Conservation (phyloP, 768 basidiomycete species). For the Cystofilobasidium ferigula region DNA sequence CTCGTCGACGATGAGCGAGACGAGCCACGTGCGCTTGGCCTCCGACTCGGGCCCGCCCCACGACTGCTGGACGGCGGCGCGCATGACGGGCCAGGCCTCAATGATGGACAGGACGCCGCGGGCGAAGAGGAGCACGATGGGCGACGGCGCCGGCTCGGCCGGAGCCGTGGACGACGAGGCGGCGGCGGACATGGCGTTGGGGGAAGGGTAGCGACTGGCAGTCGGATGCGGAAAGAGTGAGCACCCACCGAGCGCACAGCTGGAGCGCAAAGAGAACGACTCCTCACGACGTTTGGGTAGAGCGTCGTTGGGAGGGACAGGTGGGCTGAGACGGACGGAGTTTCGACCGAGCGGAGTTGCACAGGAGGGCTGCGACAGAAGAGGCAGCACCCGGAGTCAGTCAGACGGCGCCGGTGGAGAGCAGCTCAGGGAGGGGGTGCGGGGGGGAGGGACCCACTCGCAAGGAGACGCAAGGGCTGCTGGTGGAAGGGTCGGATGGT, state of each 20-base stretch:
- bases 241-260: no score
- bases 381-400: no score
- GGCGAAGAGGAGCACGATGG: constrained; percentile 55
- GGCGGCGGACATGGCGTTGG: background rate
- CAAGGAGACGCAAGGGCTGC: no score
- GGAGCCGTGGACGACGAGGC: background rate
- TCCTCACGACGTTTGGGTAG: no score
- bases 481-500: background rate
- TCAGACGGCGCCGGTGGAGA: no score
- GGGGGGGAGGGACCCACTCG: no score
- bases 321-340: no score
- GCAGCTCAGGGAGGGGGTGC: no score
- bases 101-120: constrained; percentile 75
- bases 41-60: constrained; percentile 72
- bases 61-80: constrained; percentile 67
- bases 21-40: constrained; percentile 74
- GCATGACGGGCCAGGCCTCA: constrained; percentile 70
- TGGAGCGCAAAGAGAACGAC: no score
- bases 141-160: constrained; percentile 31
- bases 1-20: constrained; percentile 43
- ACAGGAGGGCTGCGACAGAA: no score
- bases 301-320: no score
- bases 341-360: no score
- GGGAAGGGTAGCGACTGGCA: background rate
- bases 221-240: background rate